A percentile compares a stretch with the other conserved stretches of the same genome.
These are phyloP conservation scores for Penicillium odoratum DNA, from an alignment of 495 filamentous ascomycete genomes.

Conservation along the genomic window DNA sequence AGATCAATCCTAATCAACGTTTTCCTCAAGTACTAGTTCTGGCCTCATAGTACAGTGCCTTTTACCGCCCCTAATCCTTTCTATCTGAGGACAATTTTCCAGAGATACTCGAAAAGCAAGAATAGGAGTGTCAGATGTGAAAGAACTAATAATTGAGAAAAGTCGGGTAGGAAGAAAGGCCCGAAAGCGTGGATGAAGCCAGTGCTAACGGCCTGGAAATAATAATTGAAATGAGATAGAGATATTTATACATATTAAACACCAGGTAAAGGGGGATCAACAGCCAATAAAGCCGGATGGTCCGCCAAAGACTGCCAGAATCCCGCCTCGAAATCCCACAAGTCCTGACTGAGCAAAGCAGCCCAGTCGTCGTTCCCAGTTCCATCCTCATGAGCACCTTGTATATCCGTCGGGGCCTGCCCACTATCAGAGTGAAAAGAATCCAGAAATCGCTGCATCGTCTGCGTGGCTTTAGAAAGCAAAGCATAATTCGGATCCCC, in stretches of 20 bases:
- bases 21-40: too few species aligned
- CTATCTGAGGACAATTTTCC: too few species aligned
- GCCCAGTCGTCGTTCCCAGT: conserved; percentile 28
- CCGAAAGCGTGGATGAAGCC: too few species aligned
- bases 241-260: conserved; percentile 4
- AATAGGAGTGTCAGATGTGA: too few species aligned
- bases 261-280: conserved; percentile 26
- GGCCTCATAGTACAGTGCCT: too few species aligned
- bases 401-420: conserved; percentile 8
- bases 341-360: conserved; percentile 29
- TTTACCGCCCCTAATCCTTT: too few species aligned
- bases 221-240: background rate
- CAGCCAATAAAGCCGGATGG: conserved; percentile 30
- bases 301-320: conserved; percentile 37
- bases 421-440: conserved; percentile 26
- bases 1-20: too few species aligned
- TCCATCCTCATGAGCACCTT: conserved; percentile 11
- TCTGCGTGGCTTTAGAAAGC: conserved; percentile 31
- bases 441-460: conserved; percentile 35
- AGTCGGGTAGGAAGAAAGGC: too few species aligned
- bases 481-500: conserved; percentile 40
- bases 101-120: too few species aligned
- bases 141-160: too few species aligned
- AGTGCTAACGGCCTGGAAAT: too few species aligned
- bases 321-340: conserved; percentile 35